Base-by-base conservation (phyloP, 148 eudicot species). In the Dianthus caryophyllus region DNA sequence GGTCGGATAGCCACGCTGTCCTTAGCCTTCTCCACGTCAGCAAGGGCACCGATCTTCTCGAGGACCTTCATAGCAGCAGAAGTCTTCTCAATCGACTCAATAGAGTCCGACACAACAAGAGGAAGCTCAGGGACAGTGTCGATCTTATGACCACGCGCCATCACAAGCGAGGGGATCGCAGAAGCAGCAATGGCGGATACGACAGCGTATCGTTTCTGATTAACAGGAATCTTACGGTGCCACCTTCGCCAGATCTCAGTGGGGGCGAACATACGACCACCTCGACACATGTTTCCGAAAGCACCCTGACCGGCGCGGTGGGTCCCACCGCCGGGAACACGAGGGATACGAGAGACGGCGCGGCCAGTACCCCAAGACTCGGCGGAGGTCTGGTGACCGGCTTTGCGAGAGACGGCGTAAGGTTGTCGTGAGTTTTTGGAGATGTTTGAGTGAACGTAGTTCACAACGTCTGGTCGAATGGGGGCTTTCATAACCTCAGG, bases 381-480 rank as follows among this genome's bases (percentile, higher is more conserved):
- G 53, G 53, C 53, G 53, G 53, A 49, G 53, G 53, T 49, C 7
- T 49, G 53, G 53, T 49, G 53, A 0, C 53, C 53, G 53, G 53
- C 53, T 6, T n/a, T 49, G 21, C 53, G 21, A 5, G 53, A 49
- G 21, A 49, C 53, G 53, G 53, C 53, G 53, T 49, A 49, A 8
- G 53, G 53, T 49, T 49, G 53, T 6, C 53, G 53, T 5, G 53
- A 49, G 21, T 49, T 49, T n/a, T 49, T 49, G 21, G 53, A 49
- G 7, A 49, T 49, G 53, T 49, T 49, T 17, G 53, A 49, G 53
- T 49, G 53, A 0, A 49, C 53, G 53, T 49, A 49, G 22, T 6
- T 49, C 7, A 49, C 53, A 0, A 49, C 21, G 21, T 49, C 53
- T 21, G 53, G 53, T 5, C 53, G 53, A 9, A 49, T 49, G 9